Evolutionary conservation across 1,284 basidiomycete species (phyloP).

Genomic region (Irpex sp.): DNA sequence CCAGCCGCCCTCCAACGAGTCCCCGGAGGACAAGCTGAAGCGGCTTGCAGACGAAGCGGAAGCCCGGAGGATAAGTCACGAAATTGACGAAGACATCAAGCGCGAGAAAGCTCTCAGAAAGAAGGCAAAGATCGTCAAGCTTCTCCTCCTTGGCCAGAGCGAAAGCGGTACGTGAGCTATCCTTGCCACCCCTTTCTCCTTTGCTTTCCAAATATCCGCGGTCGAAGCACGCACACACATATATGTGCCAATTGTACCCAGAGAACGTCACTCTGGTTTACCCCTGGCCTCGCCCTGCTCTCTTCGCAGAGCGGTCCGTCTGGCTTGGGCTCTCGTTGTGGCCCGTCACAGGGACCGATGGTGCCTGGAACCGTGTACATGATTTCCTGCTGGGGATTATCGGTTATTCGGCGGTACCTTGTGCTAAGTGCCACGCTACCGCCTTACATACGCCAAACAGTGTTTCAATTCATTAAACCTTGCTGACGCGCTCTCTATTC

Average conservation of each 20-base stretch:
- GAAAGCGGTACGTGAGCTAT: constrained; percentile 55
- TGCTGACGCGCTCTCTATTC: neutral
- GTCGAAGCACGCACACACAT: neutral
- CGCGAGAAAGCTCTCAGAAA: constrained; percentile 62
- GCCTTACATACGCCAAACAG: neutral
- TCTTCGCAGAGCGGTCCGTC: no score
- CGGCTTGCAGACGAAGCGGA: constrained; percentile 57
- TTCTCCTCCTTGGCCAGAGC: constrained; percentile 70
- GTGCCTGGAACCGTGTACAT: neutral
- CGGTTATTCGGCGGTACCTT: neutral
- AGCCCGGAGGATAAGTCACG: constrained; percentile 54
- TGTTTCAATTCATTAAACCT: neutral
- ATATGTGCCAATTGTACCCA: neutral
- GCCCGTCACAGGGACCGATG: neutral
- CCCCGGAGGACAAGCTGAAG: constrained; percentile 46
- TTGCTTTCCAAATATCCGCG: neutral
- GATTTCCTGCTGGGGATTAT: neutral
- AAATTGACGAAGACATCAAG: constrained; percentile 65
- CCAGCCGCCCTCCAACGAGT: constrained; percentile 59
- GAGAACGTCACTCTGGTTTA: neutral
- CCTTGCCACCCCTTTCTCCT: neutral
- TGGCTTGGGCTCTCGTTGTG: no score
- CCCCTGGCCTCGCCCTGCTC: neutral
- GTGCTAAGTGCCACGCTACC: neutral
- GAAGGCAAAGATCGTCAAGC: constrained; percentile 57